Evolutionary conservation across 192 early-diverging fungal genomes (phyloP), one percentile per base, ranked within the genome.

Genomic region (Backusella morwellensis): DNA sequence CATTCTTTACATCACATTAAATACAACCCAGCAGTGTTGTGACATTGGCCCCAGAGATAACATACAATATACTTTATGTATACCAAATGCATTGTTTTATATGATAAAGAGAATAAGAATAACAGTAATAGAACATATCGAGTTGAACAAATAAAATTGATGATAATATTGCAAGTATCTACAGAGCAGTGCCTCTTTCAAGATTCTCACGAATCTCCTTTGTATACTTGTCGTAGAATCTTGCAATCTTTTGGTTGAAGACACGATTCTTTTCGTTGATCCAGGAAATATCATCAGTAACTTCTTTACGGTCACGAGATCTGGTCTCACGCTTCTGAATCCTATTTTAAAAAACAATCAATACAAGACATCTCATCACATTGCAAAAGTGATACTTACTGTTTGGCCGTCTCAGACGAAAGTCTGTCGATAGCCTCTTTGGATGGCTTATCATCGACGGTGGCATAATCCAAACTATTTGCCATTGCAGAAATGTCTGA

Each of bases 221-320:
- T 14, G 97, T 98, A 80, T 97, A 90, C 80, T 96, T 95, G 80
- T 98, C 98, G 73, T 96, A 99, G 35, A 96, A 96, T 35, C 97
- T 82, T 54, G 94, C 81, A 85, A 99, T 95, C 89, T 98, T 98
- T 77, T 95, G 93, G 90, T 98, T 98, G 84, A 99, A 98, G 21
- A 90, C 85, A 71, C 93, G 94, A 81, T 99, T 99, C 80, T 93
- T 87, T 44, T 99, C 96, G 78, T 98, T 98, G 86, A 99, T 98
- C 84, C 95, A 98, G 17, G 96, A 94, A 71, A 96, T 94, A 59
- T 95, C 94, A 70, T 97, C 97, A 38, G 92, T 92, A 26, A 93
- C 89, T 81, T 93, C 91, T 67, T 87, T 92, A 50, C 89, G 85
- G 56, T 88, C 85, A 36, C 86, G 89, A 21, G 92, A 94, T 75